A percentile compares a stretch with the other conserved stretches of the same genome.
Conservation (phyloP, 1,139 yeast genomes). For the Keqinozyma sinolaborantium region DNA sequence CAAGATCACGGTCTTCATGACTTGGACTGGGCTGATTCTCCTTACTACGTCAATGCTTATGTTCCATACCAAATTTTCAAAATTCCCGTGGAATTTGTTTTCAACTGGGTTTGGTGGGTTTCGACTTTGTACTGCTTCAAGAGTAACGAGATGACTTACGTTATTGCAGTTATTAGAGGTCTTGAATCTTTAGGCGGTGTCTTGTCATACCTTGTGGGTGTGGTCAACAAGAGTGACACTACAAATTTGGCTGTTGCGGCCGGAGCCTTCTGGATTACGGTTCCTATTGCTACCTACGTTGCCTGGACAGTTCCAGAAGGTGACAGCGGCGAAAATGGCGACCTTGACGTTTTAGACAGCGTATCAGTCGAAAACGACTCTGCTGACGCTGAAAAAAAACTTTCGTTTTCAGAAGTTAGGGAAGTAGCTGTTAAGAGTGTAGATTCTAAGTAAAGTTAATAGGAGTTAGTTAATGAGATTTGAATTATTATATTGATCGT, state of each 20-base stretch:
- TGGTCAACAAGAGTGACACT: slow-evolving; percentile 14
- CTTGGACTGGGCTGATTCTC: slow-evolving; percentile 15
- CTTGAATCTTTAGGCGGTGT: slow-evolving; percentile 9
- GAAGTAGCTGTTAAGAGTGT: no score
- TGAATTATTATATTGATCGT: no score
- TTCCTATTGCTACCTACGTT: slow-evolving; percentile 10
- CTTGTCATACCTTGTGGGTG: slow-evolving; percentile 16
- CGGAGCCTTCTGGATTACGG: slow-evolving; percentile 13
- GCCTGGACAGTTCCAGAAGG: no score
- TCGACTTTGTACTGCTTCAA: slow-evolving; percentile 15
- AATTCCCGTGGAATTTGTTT: slow-evolving; percentile 14
- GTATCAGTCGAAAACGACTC: no score
- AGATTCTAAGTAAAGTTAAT: no score
- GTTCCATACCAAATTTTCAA: slow-evolving; percentile 17
- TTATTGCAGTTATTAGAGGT: slow-evolving; percentile 7
- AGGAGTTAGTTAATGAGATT: no score
- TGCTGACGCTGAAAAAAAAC: no score
- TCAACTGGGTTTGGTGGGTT: slow-evolving; percentile 20
- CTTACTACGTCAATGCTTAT: slow-evolving; percentile 12
- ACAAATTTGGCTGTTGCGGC: slow-evolving; percentile 16
- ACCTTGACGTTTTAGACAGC: no score
- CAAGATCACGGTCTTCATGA: slow-evolving; percentile 8
- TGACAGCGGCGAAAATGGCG: no score
- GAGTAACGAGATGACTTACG: slow-evolving; percentile 9
- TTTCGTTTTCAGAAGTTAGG: no score